Conservation (phyloP, 2,329 filamentous ascomycete genomes). For the Aspergillus amoenus region DNA sequence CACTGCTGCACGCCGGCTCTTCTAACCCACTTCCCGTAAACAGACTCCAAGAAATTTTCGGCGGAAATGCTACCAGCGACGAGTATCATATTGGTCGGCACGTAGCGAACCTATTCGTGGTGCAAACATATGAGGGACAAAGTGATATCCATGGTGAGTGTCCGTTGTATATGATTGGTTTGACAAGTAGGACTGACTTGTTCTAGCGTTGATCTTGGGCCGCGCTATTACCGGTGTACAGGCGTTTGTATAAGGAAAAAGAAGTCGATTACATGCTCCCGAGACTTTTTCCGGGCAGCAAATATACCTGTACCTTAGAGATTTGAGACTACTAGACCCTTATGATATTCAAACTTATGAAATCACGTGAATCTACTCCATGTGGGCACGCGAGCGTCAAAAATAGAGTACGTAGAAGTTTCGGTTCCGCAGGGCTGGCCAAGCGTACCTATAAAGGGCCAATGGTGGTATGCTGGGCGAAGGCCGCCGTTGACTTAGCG, state of each 20-base stretch:
- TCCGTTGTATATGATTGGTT: not conserved
- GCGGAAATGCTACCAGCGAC: slow-evolving; percentile 96
- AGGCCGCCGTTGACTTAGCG: no score
- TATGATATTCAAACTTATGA: not conserved
- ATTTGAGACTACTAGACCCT: no score
- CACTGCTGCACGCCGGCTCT: not conserved
- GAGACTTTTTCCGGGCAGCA: not conserved
- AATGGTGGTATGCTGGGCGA: no score
- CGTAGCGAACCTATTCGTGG: slow-evolving; percentile 94
- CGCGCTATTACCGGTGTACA: slow-evolving; percentile 73
- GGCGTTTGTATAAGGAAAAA: slow-evolving; percentile 64
- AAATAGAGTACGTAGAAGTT: no score
- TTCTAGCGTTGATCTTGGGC: slow-evolving; percentile 64
- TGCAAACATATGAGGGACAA: slow-evolving; percentile 97
- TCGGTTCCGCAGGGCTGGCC: no score
- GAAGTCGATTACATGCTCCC: not conserved
- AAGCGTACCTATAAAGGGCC: no score
- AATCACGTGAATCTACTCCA: not conserved
- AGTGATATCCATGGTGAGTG: slow-evolving; percentile 92
- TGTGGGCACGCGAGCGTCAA: not conserved
- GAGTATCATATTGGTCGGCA: slow-evolving; percentile 95
- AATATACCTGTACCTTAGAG: not conserved
- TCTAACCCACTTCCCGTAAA: not conserved
- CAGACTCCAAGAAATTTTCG: slow-evolving; percentile 89
- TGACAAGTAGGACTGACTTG: not conserved